Base-by-base conservation (phyloP, 2,329 filamentous ascomycete species). In the Apiospora malaysiana region DNA sequence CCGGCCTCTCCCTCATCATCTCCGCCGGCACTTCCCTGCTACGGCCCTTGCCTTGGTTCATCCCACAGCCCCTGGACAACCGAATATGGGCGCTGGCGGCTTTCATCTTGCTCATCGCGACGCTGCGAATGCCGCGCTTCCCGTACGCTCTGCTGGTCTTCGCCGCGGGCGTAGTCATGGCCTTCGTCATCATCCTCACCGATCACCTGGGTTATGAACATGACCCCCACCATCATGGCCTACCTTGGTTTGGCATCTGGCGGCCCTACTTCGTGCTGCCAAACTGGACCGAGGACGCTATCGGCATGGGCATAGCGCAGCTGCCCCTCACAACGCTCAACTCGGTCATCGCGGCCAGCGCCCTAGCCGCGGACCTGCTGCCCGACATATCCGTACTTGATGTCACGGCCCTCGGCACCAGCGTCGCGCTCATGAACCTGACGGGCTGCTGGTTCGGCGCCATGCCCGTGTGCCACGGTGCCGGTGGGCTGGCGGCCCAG, bases 391-490 rank as follows among this genome's bases (percentile, higher is more conserved):
- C 88, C 0, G 75, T 91, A 0, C 94, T 94, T 0, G 90, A 89
- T 0, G 91, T 94, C 7, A 95, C 94, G 0, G 86, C 90, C 0
- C 85, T 98, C 42, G 95, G 95, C 1, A 80, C 95, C 72, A 97
- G 94, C 70, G 93, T 98, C 4, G 91, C 92, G 0, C 77, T 85
- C 1, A 97, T 97, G 89, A 98, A 98, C 79, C 83, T 98, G 4
- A 80, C 92, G 0, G 92, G 93, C 21, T 95, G 93, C 77, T 97
- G 94, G 93, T 97, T 97, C 77, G 95, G 95, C 66, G 93, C 92
- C 6, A 98, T 98, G 96, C 96, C 95, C 3, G 91, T 96, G 4
- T 98, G 96, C 78, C 96, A 98, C 79, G 95, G 95, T 6, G 94
- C 94, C 0, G 95, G 95, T 2, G 95, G 95, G 0, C 85, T 98